Evolutionary conservation across 148 eudicot species (phyloP).

Genomic region (Persicaria tinctoria): DNA sequence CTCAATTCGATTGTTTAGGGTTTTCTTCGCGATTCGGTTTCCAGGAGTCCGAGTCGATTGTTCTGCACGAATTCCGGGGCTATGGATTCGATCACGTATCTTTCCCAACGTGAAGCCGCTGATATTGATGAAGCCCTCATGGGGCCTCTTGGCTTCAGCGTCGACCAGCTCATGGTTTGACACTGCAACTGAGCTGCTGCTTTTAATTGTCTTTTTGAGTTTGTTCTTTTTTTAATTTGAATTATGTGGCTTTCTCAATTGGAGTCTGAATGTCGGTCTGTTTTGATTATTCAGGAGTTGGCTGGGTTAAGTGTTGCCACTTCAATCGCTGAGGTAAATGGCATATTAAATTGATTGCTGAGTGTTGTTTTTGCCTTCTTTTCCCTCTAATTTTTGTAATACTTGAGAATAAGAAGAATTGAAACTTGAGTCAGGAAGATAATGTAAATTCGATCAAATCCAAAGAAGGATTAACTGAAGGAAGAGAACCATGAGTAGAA

Average conservation of each 20-base stretch:
- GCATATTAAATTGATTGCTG: neutral
- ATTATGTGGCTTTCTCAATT: neutral
- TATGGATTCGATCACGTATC: constrained; percentile 49
- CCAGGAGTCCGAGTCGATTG: constrained; percentile 26
- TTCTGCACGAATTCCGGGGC: constrained; percentile 18
- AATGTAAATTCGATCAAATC: too few species aligned
- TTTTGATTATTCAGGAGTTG: constrained; percentile 48
- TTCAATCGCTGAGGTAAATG: constrained; percentile 77
- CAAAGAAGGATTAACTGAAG: too few species aligned
- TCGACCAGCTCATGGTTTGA: constrained; percentile 81
- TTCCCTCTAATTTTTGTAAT: too few species aligned
- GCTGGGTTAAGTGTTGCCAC: constrained; percentile 96
- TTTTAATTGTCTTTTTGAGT: neutral
- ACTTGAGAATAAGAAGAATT: too few species aligned
- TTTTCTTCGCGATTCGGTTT: constrained; percentile 24
- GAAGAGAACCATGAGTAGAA: too few species aligned
- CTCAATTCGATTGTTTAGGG: constrained; percentile 29
- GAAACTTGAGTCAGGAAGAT: too few species aligned
- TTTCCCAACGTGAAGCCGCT: constrained; percentile 73
- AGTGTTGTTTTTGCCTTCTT: too few species aligned
- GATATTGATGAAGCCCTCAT: constrained; percentile 75
- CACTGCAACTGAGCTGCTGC: neutral
- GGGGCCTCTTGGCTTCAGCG: constrained; percentile 93
- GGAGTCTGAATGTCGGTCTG: neutral
- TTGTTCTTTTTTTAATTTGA: neutral